Percentiles rank a stretch among this genome's conserved stretches.
These are phyloP conservation scores for Arxiozyma slooffiae DNA, from an alignment of 1,139 yeast species.

Conservation along the genomic window DNA sequence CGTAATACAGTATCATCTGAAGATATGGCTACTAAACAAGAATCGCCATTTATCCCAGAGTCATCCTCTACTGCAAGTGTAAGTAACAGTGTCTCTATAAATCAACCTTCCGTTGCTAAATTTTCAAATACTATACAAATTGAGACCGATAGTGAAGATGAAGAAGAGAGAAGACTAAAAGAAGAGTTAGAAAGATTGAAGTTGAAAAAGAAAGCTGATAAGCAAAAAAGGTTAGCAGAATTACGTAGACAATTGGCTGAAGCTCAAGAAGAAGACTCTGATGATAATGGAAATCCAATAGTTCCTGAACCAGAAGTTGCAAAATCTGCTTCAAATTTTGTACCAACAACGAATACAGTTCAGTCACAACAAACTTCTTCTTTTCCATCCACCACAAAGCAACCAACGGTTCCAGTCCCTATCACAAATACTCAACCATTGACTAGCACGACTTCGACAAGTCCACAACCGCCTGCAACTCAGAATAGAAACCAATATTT, in stretches of 20 bases:
- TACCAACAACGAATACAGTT: neutral
- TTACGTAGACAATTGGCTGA: constrained; percentile 34
- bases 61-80: neutral
- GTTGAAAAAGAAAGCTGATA: constrained; percentile 46
- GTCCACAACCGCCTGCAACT: constrained; percentile 6
- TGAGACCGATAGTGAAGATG: constrained; percentile 29
- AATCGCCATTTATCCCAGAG: constrained; percentile 5
- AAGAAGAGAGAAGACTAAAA: constrained; percentile 33
- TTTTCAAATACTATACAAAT: neutral
- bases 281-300: neutral
- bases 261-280: constrained; percentile 31
- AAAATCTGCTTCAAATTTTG: neutral
- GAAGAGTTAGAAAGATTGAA: constrained; percentile 35
- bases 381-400: neutral
- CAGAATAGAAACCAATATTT: constrained; percentile 39
- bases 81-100: neutral
- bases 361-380: neutral
- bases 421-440: neutral
- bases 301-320: neutral
- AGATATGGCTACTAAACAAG: constrained; percentile 3
- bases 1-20: constrained; percentile 9
- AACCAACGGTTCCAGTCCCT: neutral
- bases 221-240: constrained; percentile 28
- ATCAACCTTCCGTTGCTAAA: neutral
- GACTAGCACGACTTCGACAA: neutral